Conservation (phyloP, 1,284 basidiomycete species). For the Puccinia brachypodii region DNA sequence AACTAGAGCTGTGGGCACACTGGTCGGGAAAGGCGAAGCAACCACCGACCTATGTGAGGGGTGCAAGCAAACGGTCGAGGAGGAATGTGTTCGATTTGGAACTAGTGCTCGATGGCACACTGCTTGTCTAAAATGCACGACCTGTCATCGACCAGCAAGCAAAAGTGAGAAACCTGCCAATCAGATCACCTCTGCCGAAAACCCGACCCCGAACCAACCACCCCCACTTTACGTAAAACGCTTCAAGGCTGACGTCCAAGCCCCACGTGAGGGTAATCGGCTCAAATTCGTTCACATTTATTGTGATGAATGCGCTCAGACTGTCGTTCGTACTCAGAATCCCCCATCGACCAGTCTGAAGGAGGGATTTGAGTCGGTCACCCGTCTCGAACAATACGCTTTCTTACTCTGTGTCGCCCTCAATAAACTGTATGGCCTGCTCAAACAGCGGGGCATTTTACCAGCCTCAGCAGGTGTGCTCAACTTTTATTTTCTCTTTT, state of each 20-base stretch:
- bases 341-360: conserved; percentile 52
- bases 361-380: conserved; percentile 82
- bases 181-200: neutral
- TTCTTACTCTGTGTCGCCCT: conserved; percentile 95
- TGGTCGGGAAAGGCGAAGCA: conserved; percentile 55
- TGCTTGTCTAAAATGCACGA: conserved; percentile 77
- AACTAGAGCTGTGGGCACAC: conserved; percentile 61
- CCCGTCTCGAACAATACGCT: conserved; percentile 93
- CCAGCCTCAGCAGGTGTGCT: conserved; percentile 71
- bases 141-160: conserved; percentile 72
- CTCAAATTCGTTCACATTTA: conserved; percentile 58
- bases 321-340: conserved; percentile 51
- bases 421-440: conserved; percentile 80
- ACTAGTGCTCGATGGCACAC: conserved; percentile 97
- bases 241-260: conserved; percentile 53
- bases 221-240: conserved; percentile 27
- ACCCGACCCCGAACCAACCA: conserved; percentile 61
- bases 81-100: conserved; percentile 89
- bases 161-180: conserved; percentile 47
- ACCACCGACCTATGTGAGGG: conserved; percentile 80
- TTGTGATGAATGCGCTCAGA: conserved; percentile 73
- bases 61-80: conserved; percentile 88
- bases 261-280: conserved; percentile 35
- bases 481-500: conserved; percentile 50
- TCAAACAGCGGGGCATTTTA: conserved; percentile 88